Percentiles rank a stretch among this genome's conserved stretches.
Evolutionary conservation across 2,329 filamentous ascomycete genomes (phyloP).

Genomic region (Domatiomyces catenatus): DNA sequence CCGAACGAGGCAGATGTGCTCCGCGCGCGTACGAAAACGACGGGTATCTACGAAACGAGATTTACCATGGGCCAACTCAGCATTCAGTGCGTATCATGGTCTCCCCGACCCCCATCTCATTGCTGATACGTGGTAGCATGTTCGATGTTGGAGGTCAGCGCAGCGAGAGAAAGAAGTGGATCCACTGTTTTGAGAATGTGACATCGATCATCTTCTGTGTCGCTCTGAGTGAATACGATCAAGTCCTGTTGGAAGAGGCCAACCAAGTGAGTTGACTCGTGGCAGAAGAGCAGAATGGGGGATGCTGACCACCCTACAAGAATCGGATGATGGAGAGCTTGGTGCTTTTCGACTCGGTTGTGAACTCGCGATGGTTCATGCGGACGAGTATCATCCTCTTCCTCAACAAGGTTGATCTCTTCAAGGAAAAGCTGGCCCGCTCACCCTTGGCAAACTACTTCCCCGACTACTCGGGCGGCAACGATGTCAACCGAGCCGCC

Average conservation of each 20-base stretch:
- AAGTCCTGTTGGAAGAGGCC: slow-evolving; percentile 89
- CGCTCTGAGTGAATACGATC: slow-evolving; percentile 93
- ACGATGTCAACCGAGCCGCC: slow-evolving; percentile 93
- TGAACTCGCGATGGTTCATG: slow-evolving; percentile 99
- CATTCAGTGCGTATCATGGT: slow-evolving; percentile 61
- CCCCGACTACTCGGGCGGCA: slow-evolving; percentile 91
- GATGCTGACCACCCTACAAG: slow-evolving; percentile 30
- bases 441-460: slow-evolving; percentile 92
- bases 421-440: slow-evolving; percentile 81
- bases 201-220: slow-evolving; percentile 99
- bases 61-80: slow-evolving; percentile 98
- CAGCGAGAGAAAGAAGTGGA: slow-evolving; percentile 99
- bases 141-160: slow-evolving; percentile 96
- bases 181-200: slow-evolving; percentile 98
- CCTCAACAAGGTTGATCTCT: slow-evolving; percentile 96
- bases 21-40: slow-evolving; percentile 91
- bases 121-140: slow-evolving; percentile 51
- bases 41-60: slow-evolving; percentile 95
- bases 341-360: slow-evolving; percentile 90
- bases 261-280: slow-evolving; percentile 56
- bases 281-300: slow-evolving; percentile 10
- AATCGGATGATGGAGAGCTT: slow-evolving; percentile 99
- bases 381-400: slow-evolving; percentile 96
- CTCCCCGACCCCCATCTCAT: slow-evolving; percentile 2
- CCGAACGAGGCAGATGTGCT: slow-evolving; percentile 91